Conservation (phyloP, 1,284 basidiomycete species). For the Clitocybe nebularis region DNA sequence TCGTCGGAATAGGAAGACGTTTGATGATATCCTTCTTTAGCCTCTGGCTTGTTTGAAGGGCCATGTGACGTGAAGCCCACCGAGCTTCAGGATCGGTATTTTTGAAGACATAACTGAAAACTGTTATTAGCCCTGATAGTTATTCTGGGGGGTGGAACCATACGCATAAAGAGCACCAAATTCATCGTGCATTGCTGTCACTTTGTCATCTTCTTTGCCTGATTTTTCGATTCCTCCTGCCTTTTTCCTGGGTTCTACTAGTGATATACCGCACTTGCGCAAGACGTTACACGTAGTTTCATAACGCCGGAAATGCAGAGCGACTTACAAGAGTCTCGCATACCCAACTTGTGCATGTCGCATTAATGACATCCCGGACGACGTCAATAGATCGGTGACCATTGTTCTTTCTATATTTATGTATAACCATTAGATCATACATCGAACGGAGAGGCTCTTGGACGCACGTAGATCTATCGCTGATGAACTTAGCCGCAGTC, state of each 20-base stretch:
- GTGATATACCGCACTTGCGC: slow-evolving; percentile 9
- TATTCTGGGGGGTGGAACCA: not conserved
- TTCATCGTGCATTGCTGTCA: slow-evolving; percentile 7
- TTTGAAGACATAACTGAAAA: slow-evolving; percentile 15
- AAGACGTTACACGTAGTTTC: not conserved
- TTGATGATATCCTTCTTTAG: slow-evolving; percentile 11
- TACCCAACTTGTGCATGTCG: slow-evolving; percentile 23
- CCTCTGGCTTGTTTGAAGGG: slow-evolving; percentile 10
- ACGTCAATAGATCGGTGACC: slow-evolving; percentile 17
- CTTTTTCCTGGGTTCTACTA: too few relatives aligned
- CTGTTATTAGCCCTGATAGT: not conserved
- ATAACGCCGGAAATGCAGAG: not conserved
- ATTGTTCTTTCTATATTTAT: slow-evolving; percentile 9
- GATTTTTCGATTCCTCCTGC: too few relatives aligned
- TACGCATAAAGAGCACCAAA: slow-evolving; percentile 19
- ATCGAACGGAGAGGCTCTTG: not conserved
- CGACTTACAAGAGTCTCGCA: slow-evolving; percentile 20
- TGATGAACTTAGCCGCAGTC: slow-evolving; percentile 11
- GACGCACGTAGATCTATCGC: slow-evolving; percentile 9
- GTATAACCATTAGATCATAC: too few relatives aligned
- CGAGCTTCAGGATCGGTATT: slow-evolving; percentile 17
- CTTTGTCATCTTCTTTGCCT: slow-evolving; percentile 5
- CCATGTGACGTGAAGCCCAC: slow-evolving; percentile 13
- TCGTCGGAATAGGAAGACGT: slow-evolving; percentile 10
- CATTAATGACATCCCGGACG: slow-evolving; percentile 21